Evolutionary conservation across 179 eudicot genomes (phyloP), one percentile per base, ranked within the genome.

Genomic region (Nepenthes alata): DNA sequence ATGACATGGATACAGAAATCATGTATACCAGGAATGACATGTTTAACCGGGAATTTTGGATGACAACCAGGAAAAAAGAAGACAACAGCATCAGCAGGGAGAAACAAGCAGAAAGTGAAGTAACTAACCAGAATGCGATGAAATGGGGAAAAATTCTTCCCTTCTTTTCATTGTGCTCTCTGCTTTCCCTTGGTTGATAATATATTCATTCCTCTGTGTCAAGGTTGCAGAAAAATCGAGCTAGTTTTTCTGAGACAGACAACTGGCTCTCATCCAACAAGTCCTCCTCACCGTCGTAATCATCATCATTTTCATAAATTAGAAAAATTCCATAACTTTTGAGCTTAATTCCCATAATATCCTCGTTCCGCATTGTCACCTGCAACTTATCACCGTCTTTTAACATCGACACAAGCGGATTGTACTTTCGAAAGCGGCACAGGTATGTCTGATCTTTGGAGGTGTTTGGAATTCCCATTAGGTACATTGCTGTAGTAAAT

Each of bases 271-370:
- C 71, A 0, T 0, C 37, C 61, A 82, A 53, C 0, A 6, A 62
- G 37, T 73, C 74, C 58, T 83, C 91, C 51, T 77, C 73, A 2
- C 82, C 78, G 11, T 70, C 76, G 67, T 73, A 78, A 61, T 77
- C 82, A 64, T 85, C 91, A 53, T 85, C 86, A 51, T 81, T 69
- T 62, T 85, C 88, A 53, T 59, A 80, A 14, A 85, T 75, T 4
- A 80, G 58, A 69, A 60, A 45, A 39, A 83, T 63, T 55, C 88
- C 88, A 68, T 72, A 60, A 34, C n/a, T 71, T 73, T 64, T 76
- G 11, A 85, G 66, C 69, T 72, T 70, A 58, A 83, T 58, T 5
- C 88, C 80, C 0, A 36, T 0, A 11, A 15, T 66, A 36, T 47
- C 2, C 9, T 61, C 71, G 37, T 15, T 1, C 36, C 12, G 36